Evolutionary conservation across 2,329 filamentous ascomycete genomes (phyloP).

Genomic region (Pochonia chlamydosporia): DNA sequence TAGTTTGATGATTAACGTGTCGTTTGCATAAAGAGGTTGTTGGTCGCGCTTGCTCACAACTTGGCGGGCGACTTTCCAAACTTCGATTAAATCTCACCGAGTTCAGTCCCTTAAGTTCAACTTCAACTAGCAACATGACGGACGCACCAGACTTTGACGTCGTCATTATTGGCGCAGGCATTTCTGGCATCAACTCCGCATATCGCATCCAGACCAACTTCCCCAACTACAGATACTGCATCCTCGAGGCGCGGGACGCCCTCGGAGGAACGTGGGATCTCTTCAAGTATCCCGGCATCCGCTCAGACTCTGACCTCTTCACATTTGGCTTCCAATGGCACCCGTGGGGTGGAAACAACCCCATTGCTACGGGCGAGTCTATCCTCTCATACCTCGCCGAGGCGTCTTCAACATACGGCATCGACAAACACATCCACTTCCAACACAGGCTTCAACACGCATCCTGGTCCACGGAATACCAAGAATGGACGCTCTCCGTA

Average conservation of each 20-base stretch:
- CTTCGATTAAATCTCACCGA: no score
- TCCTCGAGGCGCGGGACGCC: conserved; percentile 60
- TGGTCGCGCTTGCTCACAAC: no score
- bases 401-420: conserved; percentile 42
- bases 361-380: conserved; percentile 44
- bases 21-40: no score
- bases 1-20: no score
- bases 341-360: conserved; percentile 53
- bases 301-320: conserved; percentile 56
- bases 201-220: conserved; percentile 61
- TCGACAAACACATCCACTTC: conserved; percentile 50
- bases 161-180: conserved; percentile 66
- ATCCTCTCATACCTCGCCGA: conserved; percentile 50
- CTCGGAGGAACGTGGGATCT: conserved; percentile 76
- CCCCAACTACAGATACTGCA: conserved; percentile 46
- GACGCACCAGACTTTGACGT: conserved; percentile 35
- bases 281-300: conserved; percentile 69
- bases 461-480: conserved; percentile 48
- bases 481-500: conserved; percentile 47
- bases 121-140: not conserved
- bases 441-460: conserved; percentile 41
- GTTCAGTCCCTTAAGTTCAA: not conserved
- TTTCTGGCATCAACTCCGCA: conserved; percentile 69
- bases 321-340: conserved; percentile 66
- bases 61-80: no score